A percentile compares a stretch with the other conserved stretches of the same genome.
phyloP scores from a whole-genome alignment of 139 green algal genomes.

The Volvox reticuliferus region DNA sequence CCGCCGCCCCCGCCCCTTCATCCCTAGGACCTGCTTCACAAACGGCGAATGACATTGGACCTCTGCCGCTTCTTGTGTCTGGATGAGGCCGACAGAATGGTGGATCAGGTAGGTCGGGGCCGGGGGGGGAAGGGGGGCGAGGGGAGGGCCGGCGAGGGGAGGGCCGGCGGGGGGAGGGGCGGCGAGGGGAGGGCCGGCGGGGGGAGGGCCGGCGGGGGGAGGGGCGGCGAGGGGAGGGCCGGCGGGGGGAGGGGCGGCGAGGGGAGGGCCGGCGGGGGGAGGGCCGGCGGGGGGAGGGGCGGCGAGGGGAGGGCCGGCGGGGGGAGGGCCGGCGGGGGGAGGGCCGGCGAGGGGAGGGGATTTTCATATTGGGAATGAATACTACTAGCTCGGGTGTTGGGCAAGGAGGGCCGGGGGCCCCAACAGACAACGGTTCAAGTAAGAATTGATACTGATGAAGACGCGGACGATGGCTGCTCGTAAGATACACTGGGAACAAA shows the following conservation, averaged over 20 bases:
- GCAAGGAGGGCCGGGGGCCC: no score
- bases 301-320: no score
- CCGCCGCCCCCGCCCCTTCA: not conserved
- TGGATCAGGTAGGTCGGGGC: constrained; percentile 87
- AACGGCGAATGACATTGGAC: constrained; percentile 94
- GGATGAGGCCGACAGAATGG: constrained; percentile 99
- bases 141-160: not conserved
- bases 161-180: not conserved
- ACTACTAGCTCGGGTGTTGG: no score
- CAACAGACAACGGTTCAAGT: no score
- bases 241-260: constrained; percentile 37
- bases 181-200: not conserved
- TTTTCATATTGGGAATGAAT: no score
- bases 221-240: not conserved
- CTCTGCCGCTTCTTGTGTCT: constrained; percentile 90
- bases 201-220: not conserved
- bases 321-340: not conserved
- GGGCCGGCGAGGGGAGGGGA: not conserved
- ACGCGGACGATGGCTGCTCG: no score
- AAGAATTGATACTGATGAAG: no score
- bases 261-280: not conserved
- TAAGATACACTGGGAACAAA: no score
- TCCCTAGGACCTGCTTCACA: constrained; percentile 87
- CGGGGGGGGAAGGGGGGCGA: constrained; percentile 52
- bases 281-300: not conserved